These are phyloP conservation scores for Aureobasidium sp. DNA, from an alignment of 2,329 filamentous ascomycete genomes.

Conservation along the genomic window DNA sequence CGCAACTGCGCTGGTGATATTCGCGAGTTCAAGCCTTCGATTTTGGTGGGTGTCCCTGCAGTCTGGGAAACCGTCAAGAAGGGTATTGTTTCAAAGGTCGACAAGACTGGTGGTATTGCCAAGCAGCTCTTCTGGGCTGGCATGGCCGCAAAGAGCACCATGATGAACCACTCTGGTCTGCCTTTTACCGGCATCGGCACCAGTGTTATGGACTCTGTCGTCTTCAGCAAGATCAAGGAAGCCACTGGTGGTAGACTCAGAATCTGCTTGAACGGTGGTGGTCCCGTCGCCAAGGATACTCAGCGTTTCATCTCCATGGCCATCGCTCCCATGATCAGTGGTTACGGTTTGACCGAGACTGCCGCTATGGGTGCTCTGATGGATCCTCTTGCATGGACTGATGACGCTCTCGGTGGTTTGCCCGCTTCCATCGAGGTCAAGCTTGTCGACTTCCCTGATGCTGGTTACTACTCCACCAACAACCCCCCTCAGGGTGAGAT, in stretches of 20 bases:
- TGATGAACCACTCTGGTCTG: slow-evolving; percentile 45
- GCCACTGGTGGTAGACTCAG: slow-evolving; percentile 82
- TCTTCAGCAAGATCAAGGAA: slow-evolving; percentile 88
- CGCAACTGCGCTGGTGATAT: slow-evolving; percentile 91
- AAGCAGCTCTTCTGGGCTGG: slow-evolving; percentile 72
- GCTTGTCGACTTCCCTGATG: slow-evolving; percentile 80
- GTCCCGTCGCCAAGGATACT: slow-evolving; percentile 80
- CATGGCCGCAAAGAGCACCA: slow-evolving; percentile 53
- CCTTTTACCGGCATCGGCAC: slow-evolving; percentile 48
- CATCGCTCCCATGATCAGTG: slow-evolving; percentile 86
- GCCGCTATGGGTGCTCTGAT: slow-evolving; percentile 63
- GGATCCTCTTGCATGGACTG: slow-evolving; percentile 78
- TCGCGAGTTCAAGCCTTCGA: slow-evolving; percentile 78
- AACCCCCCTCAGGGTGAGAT: slow-evolving; percentile 86
- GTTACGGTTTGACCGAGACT: slow-evolving; percentile 96
- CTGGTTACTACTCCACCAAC: slow-evolving; percentile 72
- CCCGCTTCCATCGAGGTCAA: slow-evolving; percentile 78
- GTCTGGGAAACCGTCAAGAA: slow-evolving; percentile 98
- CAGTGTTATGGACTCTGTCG: slow-evolving; percentile 66
- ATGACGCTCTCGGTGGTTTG: slow-evolving; percentile 68
- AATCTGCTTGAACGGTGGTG: slow-evolving; percentile 90
- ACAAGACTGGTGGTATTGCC: slow-evolving; percentile 60
- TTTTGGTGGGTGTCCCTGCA: slow-evolving; percentile 90
- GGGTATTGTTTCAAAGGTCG: slow-evolving; percentile 76
- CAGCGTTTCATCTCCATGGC: slow-evolving; percentile 86